A percentile compares a stretch with the other conserved stretches of the same genome.
phyloP scores from a whole-genome alignment of 352 stramenopile species.

The Globisporangium emineosum region DNA sequence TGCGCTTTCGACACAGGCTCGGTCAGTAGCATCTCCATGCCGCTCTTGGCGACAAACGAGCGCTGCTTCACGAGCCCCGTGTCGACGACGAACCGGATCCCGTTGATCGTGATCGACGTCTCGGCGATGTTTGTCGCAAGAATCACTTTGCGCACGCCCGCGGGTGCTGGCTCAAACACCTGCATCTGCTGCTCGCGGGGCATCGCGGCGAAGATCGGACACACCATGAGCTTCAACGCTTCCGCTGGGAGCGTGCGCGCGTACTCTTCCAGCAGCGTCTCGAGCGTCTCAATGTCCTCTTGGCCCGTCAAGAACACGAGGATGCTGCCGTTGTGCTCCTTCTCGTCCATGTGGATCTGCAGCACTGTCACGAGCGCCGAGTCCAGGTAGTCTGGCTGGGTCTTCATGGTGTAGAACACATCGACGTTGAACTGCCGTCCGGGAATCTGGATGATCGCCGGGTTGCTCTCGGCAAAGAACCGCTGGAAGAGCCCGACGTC shows the following conservation, averaged over 20 bases:
- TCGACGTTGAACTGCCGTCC: constrained; percentile 89
- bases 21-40: constrained; percentile 87
- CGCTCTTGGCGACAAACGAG: constrained; percentile 83
- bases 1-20: constrained; percentile 88
- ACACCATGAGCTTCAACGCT: constrained; percentile 81
- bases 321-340: constrained; percentile 82
- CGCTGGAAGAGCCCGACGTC: constrained; percentile 91
- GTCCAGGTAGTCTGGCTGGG: constrained; percentile 89
- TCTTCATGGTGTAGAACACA: constrained; percentile 87
- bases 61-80: constrained; percentile 88
- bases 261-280: constrained; percentile 85
- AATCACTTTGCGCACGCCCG: constrained; percentile 91
- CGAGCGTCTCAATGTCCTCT: constrained; percentile 94
- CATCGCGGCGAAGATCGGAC: constrained; percentile 96
- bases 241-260: constrained; percentile 62
- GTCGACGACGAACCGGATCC: constrained; percentile 89
- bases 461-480: constrained; percentile 91
- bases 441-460: constrained; percentile 83
- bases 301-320: constrained; percentile 95
- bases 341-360: constrained; percentile 88
- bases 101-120: constrained; percentile 98
- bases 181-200: constrained; percentile 93
- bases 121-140: constrained; percentile 96
- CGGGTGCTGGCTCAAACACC: constrained; percentile 87
- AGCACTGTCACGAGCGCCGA: constrained; percentile 83